These are phyloP conservation scores for Debaryomyces maramus DNA, from an alignment of 805 yeast species.

Conservation along the genomic window DNA sequence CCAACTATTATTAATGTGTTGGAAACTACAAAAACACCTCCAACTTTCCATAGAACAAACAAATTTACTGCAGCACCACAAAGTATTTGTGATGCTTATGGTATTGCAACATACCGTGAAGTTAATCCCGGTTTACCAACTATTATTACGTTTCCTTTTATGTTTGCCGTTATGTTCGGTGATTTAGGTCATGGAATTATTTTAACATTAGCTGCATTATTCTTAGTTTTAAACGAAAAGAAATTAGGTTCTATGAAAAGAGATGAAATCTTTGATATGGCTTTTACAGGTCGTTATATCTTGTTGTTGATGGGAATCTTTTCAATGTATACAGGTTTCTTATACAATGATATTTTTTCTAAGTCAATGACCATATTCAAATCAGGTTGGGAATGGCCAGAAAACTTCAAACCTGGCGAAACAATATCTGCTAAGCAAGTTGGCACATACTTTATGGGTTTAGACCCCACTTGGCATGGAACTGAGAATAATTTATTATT, in stretches of 20 bases:
- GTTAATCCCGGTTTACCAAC: slow-evolving; percentile 97
- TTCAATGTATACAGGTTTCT: slow-evolving; percentile 91
- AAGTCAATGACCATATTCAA: slow-evolving; percentile 83
- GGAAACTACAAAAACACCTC: slow-evolving; percentile 83
- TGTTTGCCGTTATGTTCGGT: slow-evolving; percentile 99
- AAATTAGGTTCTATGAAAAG: slow-evolving; percentile 66
- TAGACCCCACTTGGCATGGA: slow-evolving; percentile 97
- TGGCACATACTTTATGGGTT: slow-evolving; percentile 79
- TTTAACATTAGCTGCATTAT: slow-evolving; percentile 68
- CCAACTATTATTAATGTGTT: slow-evolving; percentile 57
- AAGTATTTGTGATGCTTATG: slow-evolving; percentile 92
- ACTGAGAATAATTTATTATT: slow-evolving; percentile 88
- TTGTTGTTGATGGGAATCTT: slow-evolving; percentile 88
- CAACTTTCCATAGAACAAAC: slow-evolving; percentile 92
- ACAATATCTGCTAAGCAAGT: slow-evolving; percentile 61
- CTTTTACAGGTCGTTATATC: slow-evolving; percentile 88
- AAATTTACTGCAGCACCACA: slow-evolving; percentile 94
- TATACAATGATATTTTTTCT: slow-evolving; percentile 93
- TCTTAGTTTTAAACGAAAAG: slow-evolving; percentile 72
- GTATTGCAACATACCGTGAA: slow-evolving; percentile 88
- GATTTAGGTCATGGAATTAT: slow-evolving; percentile 95
- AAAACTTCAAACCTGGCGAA: slow-evolving; percentile 66
- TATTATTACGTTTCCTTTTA: slow-evolving; percentile 91
- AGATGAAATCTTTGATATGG: slow-evolving; percentile 97
- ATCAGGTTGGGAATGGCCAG: slow-evolving; percentile 96